Percentiles rank a stretch among this genome's conserved stretches.
phyloP scores from a whole-genome alignment of 441 rosid genomes.

The Adansonia gregorii region DNA sequence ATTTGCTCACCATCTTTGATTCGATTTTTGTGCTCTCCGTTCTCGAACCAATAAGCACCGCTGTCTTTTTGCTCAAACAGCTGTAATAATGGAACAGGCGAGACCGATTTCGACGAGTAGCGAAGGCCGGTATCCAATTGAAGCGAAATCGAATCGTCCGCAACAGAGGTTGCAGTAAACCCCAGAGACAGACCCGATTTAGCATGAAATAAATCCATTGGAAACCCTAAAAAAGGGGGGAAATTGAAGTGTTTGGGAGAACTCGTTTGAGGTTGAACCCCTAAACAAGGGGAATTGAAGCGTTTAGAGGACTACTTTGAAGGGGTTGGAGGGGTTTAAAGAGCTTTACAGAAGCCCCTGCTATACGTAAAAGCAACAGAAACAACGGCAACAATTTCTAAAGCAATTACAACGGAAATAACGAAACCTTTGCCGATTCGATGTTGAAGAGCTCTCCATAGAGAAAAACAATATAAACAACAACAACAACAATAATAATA shows the following conservation, averaged over 20 bases:
- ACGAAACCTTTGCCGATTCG: constrained; percentile 32
- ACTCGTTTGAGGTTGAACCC: neutral
- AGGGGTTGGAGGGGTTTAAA: constrained; percentile 15
- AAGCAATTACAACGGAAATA: constrained; percentile 37
- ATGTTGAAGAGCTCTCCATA: constrained; percentile 25
- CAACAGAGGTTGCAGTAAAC: constrained; percentile 41
- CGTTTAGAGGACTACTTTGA: no score
- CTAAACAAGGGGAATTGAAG: neutral
- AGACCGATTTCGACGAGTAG: constrained; percentile 36
- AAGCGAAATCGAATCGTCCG: constrained; percentile 49
- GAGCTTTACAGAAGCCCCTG: constrained; percentile 12
- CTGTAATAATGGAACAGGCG: constrained; percentile 60
- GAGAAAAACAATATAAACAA: neutral
- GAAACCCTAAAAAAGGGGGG: neutral
- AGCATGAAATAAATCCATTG: constrained; percentile 67
- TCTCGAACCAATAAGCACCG: constrained; percentile 27
- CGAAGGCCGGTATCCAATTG: constrained; percentile 46
- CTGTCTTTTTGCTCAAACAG: constrained; percentile 56
- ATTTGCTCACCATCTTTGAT: constrained; percentile 59
- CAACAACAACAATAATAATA: no score
- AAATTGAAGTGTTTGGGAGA: constrained; percentile 9
- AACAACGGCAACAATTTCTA: constrained; percentile 49
- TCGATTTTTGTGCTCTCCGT: constrained; percentile 34
- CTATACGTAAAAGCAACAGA: constrained; percentile 44
- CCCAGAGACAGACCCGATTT: constrained; percentile 58